Base-by-base conservation (phyloP, 2,329 filamentous ascomycete genomes). In the Thelonectria discophora region DNA sequence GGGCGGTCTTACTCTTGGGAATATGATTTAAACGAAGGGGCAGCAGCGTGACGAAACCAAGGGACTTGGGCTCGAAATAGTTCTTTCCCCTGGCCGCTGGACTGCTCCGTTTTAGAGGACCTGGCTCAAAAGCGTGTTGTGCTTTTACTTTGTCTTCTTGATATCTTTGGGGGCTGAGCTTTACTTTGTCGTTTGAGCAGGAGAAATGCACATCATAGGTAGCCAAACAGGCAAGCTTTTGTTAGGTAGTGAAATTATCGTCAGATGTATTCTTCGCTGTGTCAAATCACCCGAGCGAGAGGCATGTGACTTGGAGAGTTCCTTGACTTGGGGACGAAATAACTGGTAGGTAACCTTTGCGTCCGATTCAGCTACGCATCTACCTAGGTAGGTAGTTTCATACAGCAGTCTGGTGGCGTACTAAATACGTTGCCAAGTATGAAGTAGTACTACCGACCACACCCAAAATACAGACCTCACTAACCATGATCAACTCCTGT, bases 161-260 rank as follows among this genome's bases (percentile, higher is more conserved):
- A 46, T 18, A 34, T 37, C 43, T 34, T 47, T 60, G 51, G 68
- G 65, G 68, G 68, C 68, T 68, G 65, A 65, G 52, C 68, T 71
- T 68, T 55, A 50, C 45, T 66, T 66, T 60, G 43, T 60, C 54
- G 54, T 57, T 47, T 27, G 20, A 42, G 58, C 42, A 52, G 20
- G 58, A 52, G 58, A 56, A 30, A 30, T 30, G 27, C 27, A 30
- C 55, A 40, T 15, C 17, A 7, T 30, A 61, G 47, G 52, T 56
- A 57, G 53, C 42, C 37, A 27, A 55, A 21, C 17, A 21, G 15
- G 11, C 11, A 37, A 15, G 15, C 34, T 15, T 37, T 37, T 45
- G 20, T 30, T 30, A 43, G n/a, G n/a, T 43, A 10, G 40, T 43
- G 40, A 18, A 43, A 18, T 17, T 43, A 43, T 17, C 10, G 18